Evolutionary conservation across 345 rosid genomes (phyloP), one percentile per base, ranked within the genome.

Genomic region (Diplotaxis tenuifolia): DNA sequence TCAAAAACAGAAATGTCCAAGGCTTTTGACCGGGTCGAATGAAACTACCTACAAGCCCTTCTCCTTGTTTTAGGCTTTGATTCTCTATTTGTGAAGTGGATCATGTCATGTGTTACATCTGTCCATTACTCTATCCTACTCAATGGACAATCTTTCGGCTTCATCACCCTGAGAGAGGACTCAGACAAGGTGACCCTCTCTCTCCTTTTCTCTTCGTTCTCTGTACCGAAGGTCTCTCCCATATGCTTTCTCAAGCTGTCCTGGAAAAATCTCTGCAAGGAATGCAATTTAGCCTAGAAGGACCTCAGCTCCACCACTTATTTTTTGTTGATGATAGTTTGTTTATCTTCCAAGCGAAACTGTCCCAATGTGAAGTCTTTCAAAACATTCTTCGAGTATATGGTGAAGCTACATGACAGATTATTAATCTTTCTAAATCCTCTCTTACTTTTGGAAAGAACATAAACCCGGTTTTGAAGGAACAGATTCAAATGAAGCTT

Each of bases 201-300:
- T 45, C 52, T 0, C 52, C 20, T 0, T 45, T 45, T 3, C 16
- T 45, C 1, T 45, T 45, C 6, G 52, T 45, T 2, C 9, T 45
- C 0, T 45, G 52, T 15, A 7, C 52, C 15, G 19, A 45, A 45
- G 20, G 52, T 15, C 52, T 45, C 18, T 5, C 52, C 2, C 19
- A 15, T n/a, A 5, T 40, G 3, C 52, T n/a, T 3, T n/a, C n/a
- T 4, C 3, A n/a, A 15, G 19, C 20, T 5, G 7, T 6, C 0
- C 0, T 0, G 1, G 0, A 6, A 1, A 5, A 4, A 0, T 2
- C 9, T 2, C 2, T 45, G 3, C 1, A 6, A 0, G 52, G 52
- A 0, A 45, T 45, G 5, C 8, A 45, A 6, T 45, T 45, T 5
- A 5, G 8, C 0, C 1, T 1, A 1, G 9, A n/a, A 0, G 52